Evolutionary conservation across 2,329 filamentous ascomycete species (phyloP), one percentile per base, ranked within the genome.

Genomic region (Fonsecaea monophora): DNA sequence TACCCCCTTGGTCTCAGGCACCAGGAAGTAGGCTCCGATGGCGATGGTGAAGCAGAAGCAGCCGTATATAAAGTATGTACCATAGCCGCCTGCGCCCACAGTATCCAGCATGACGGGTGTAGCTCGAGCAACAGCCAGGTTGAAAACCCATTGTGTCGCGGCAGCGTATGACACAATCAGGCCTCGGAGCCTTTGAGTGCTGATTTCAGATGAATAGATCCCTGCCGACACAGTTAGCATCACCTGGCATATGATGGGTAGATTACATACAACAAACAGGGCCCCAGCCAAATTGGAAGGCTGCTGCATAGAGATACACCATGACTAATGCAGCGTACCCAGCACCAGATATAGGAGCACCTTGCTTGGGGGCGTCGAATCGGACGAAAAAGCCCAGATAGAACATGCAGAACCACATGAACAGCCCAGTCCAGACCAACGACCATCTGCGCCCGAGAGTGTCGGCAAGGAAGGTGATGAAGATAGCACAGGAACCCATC

Each of bases 161-260:
- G 89, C 89, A 0, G 85, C 89, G 55, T 92, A 81, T 1, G 89
- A 85, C 6, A 92, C 89, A 73, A 91, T 91, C 70, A 89, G 79
- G 18, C 86, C 86, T 63, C 90, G 81, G 7, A 92, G 81, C 38
- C 89, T 82, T 0, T 88, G 87, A 6, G 87, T 88, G 0, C 89
- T 89, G 65, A 92, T 91, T 77, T 92, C 89, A 32, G 85, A 85
- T 2, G 90, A 85, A 73, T 91, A 87, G 73, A 91, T 90, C 89
- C 89, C 45, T 50, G 45, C 18, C 9, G 21, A 50, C 8, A 50
- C 25, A 21, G 10, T 50, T 18, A 92, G 79, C 87, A 90, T 37
- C 87, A 87, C 0, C 88, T 88, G 0, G 18, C 21, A 12, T 30
- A 4, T 30, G 40, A 4, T 8, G 25, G 45, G 1, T 10, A 50